Evolutionary conservation across 768 basidiomycete species (phyloP), one percentile per base, ranked within the genome.

Genomic region (Boletus subparvulus): DNA sequence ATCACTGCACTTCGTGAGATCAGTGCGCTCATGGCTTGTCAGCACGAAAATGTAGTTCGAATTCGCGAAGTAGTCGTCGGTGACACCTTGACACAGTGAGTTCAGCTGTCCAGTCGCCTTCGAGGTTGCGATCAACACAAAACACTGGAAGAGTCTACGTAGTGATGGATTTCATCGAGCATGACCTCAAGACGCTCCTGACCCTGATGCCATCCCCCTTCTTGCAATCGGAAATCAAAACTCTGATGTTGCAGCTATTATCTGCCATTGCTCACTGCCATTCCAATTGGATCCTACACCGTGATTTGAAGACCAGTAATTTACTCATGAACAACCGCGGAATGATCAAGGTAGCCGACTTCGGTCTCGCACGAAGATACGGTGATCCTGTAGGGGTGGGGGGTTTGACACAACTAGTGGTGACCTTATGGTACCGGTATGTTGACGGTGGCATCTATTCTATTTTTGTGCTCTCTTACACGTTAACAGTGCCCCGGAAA

Each of bases 121-220:
- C 37, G 44, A 57, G 36, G 32, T 54, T 52, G 30, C 28, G 41
- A 59, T 52, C 54, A 61, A 55, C 53, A 55, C 39, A 28, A 48
- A 47, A 30, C 21, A 60, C 59, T 63, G 42, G 45, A 69, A 98
- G 97, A 78, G 93, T 98, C 43, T 99, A 95, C 73, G 95, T 99
- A 61, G 97, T 98, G 36, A 97, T 97, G 95, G 94, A 97, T 72
- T 99, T 99, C 69, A 96, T 99, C 69, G 97, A 99, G 73, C 97
- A 99, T 73, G 97, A 99, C 72, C 87, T 99, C 71, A 99, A 99
- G 75, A 90, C 95, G 7, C 83, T 99, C 50, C 81, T 99, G 55
- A 91, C 89, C 26, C 77, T 92, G 59, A 98, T 98, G 97, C 94
- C 95, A 2, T 83, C 89, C 33, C 95, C 97, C 3, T 99, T 99